phyloP scores from a whole-genome alignment of 768 basidiomycete genomes.

The Pseudohyphozyma bogoriensis region DNA sequence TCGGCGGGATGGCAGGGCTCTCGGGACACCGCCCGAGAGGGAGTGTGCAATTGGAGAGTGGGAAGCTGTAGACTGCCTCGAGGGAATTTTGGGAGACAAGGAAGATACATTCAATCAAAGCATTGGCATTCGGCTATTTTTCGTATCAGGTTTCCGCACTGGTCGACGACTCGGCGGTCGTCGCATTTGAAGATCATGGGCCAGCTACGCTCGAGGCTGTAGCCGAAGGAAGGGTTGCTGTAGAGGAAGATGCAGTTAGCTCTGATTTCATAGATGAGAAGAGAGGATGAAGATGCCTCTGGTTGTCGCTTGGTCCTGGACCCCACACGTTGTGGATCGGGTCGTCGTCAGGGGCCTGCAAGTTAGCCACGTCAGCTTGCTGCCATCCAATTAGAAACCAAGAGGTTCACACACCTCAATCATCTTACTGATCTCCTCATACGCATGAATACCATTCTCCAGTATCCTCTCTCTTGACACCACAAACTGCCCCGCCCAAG shows the following conservation, averaged over 20 bases:
- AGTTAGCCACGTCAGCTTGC: too few species aligned
- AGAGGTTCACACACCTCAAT: slow-evolving; percentile 7
- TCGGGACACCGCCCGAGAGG: too few species aligned
- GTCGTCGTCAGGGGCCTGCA: slow-evolving; percentile 5
- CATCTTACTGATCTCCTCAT: slow-evolving; percentile 1
- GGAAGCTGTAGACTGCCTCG: too few species aligned
- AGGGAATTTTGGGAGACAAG: too few species aligned
- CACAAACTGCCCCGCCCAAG: slow-evolving; percentile 36
- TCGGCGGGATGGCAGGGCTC: too few species aligned
- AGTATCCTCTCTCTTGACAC: slow-evolving; percentile 30
- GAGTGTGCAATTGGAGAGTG: too few species aligned
- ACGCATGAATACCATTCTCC: slow-evolving; percentile 16
- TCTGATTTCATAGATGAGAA: not conserved
- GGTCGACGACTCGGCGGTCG: slow-evolving; percentile 14
- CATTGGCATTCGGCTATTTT: too few species aligned
- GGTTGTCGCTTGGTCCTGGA: not conserved
- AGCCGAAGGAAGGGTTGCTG: slow-evolving; percentile 19
- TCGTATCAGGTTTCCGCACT: slow-evolving; percentile 12
- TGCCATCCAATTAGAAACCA: too few species aligned
- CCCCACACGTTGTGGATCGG: not conserved
- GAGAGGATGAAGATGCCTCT: not conserved
- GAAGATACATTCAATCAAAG: too few species aligned
- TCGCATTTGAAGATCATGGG: slow-evolving; percentile 33
- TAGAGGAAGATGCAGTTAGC: too few species aligned
- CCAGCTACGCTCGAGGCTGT: slow-evolving; percentile 33